Base-by-base conservation (phyloP, 805 yeast species). In the Brettanomyces sp. region DNA sequence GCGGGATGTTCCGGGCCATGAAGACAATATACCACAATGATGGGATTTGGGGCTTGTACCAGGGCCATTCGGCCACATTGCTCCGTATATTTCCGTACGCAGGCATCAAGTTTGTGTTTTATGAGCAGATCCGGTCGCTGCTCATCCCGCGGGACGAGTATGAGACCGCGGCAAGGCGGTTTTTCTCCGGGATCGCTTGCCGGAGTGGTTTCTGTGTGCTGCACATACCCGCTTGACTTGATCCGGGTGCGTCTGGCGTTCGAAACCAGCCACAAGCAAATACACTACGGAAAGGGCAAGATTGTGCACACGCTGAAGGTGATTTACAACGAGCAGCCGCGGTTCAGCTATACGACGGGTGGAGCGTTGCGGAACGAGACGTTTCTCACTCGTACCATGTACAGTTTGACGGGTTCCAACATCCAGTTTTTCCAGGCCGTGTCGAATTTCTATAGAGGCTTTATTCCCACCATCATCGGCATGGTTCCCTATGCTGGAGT, bases 401-500 rank as follows among this genome's bases (percentile, higher is more conserved):
- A 50, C 55, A 39, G 46, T n/a, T 61, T 64, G 54, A 56, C 50
- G 52, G 45, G 45, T 23, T 4, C 39, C 7, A 59, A 45, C 56
- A 59, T 44, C 66, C 77, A 40, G 51, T 53, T 48, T 34, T 39
- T 63, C 6, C 62, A 65, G 38, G 63, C 74, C 5, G 47, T 76
- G 11, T 66, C 77, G 44, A 91, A 90, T 66, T 93, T 90, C 63
- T 93, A 91, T 66, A 73, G 97, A 47, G 99, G 99, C 2, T 93
- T 91, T 64, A 77, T 85, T 6, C 96, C 99, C 18, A 93, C 99
- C 0, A 81, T 93, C 40, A 56, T 90, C 37, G 99, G 99, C 9
- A 90, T 93, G 95, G 73, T 93, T 22, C 99, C 99, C 1, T 93
- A 93, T 61, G 99, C 99, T 1, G 99, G 99, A 9, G 97, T 91